Evolutionary conservation across 139 green algal species (phyloP), one percentile per base, ranked within the genome.

Genomic region (Haematococcus sp.): DNA sequence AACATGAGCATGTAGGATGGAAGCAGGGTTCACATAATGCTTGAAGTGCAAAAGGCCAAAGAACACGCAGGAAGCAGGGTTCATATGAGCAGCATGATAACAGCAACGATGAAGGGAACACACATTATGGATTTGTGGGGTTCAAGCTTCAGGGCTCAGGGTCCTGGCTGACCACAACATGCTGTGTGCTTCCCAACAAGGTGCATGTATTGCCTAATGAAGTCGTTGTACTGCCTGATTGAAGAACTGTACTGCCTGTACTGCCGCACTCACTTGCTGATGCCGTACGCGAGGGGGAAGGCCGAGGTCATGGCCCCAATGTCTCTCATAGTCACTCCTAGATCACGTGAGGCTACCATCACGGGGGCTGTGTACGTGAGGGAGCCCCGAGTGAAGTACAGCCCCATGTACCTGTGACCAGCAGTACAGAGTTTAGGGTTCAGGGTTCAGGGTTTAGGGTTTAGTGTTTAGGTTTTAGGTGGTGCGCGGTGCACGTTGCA

Each of bases 271-370:
- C 34, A 86, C 84, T 89, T 89, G 75, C 49, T 75, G 16, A 83
- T 40, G 54, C 83, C 86, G 70, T 98, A 97, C 2, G 86, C 88
- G 25, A 97, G 87, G 23, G 94, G 94, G 82, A 98, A 96, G 35
- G 97, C 93, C 51, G 87, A 95, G 0, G 94, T 98, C 73, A 98
- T 89, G 43, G 89, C 87, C 5, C 94, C 95, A 43, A 98, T 90
- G 40, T 92, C 77, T 1, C 67, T 66, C 46, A 86, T 69, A 2
- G 52, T 77, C 44, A 83, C 73, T 11, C 55, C 46, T 23, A 89
- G 71, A 5, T 30, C 17, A 2, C 75, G 66, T 46, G 85, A 76
- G 0, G 77, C 74, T 23, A 91, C 76, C 83, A 91, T 85, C 20
- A 84, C 74, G 3, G 86, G 86, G 0, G 86, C 83, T 0, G 79